Base-by-base conservation (phyloP, 176 grass and related monocot species). In the Musa beccarii region DNA sequence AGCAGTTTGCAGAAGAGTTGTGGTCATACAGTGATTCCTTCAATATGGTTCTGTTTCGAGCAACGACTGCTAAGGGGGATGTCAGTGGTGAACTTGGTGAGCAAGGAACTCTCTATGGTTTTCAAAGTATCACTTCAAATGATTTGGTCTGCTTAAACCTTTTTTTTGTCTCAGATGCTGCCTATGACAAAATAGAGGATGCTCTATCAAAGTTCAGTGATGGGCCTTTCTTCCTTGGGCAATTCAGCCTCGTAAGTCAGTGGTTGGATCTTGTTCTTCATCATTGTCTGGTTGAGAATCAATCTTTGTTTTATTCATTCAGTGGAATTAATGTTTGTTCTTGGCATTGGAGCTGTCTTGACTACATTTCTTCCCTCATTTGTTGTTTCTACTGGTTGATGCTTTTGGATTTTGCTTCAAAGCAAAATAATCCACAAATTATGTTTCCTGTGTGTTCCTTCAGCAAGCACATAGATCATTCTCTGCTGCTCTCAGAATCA, bases 181-280 rank as follows among this genome's bases (percentile, higher is more conserved):
- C 84, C 75, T 86, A 84, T 63, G 85, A 92, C 65, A 96, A 92
- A 74, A 59, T 89, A 57, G 92, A 96, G 82, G 89, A 74, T 16
- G 74, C 63, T 34, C 75, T 96, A 14, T 87, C 89, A 1, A 92
- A 87, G 73, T 96, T 92, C 84, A 75, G 73, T 29, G 89, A 89
- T 50, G 92, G 89, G 2, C 89, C 84, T 1, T 92, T 96, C 79
- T 92, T 92, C 86, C 86, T 96, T 17, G 92, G 86, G 20, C 84
- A 89, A 49, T 74, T 89, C 61, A 96, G 89, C 81, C 67, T 96
- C 80, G 92, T 96, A 51, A 25, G 81, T 72, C 52, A 12, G 1
- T 53, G 54, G 19, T 28, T 71, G 34, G 4, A 14, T 34, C 11
- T 34, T 15, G 5, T 16, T 26, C 22, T 67, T 28, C 12, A 7